phyloP scores from a whole-genome alignment of 345 rosid genomes.

The Balakata baccata region DNA sequence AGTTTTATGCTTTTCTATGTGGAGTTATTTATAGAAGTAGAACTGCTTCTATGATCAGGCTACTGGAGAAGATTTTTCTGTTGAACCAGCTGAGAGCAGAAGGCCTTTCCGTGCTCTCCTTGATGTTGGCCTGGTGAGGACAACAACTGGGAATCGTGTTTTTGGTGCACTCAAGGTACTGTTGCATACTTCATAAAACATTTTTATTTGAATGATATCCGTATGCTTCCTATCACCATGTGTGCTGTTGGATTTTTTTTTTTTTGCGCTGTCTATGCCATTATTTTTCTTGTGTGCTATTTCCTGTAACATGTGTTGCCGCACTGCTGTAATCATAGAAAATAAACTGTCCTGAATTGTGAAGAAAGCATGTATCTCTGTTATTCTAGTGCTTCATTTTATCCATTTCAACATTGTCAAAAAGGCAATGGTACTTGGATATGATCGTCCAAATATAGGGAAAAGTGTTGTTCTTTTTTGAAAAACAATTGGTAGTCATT shows the following conservation, averaged over 20 bases:
- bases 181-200: background rate
- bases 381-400: background rate
- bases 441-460: background rate
- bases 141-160: slow-evolving; percentile 77
- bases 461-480: background rate
- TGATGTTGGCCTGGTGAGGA: slow-evolving; percentile 71
- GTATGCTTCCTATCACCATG: background rate
- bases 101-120: slow-evolving; percentile 82
- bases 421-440: background rate
- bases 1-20: background rate
- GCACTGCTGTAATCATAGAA: background rate
- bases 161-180: slow-evolving; percentile 73
- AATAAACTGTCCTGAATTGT: background rate
- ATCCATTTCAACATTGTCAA: background rate
- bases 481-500: background rate
- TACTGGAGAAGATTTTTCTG: slow-evolving; percentile 68
- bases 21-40: background rate
- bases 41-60: slow-evolving; percentile 40
- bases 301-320: background rate
- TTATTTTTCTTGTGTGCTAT: background rate
- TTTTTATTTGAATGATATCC: background rate
- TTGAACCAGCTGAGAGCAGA: slow-evolving; percentile 64
- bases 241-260: background rate
- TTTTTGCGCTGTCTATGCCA: no score
- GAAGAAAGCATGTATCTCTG: background rate